phyloP scores from a whole-genome alignment of 2,329 filamentous ascomycete species.

The Sclerotinia trifoliorum region DNA sequence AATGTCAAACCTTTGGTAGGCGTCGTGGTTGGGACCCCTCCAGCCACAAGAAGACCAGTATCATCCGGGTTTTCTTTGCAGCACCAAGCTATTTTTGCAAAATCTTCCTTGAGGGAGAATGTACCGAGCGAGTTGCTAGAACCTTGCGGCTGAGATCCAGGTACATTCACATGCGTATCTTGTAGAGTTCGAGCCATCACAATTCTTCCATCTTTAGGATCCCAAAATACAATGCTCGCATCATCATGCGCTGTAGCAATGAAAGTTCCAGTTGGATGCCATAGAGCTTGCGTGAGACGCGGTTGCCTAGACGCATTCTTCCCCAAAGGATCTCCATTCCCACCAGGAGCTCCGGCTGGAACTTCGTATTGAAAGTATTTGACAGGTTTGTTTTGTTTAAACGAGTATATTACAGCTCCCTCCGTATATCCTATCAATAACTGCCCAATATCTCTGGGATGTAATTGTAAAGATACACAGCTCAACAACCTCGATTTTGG shows the following conservation, averaged over 20 bases:
- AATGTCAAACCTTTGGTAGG: constrained; percentile 79
- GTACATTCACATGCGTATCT: constrained; percentile 70
- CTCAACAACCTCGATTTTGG: constrained; percentile 62
- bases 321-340: constrained; percentile 60
- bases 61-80: constrained; percentile 93
- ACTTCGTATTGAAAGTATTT: constrained; percentile 83
- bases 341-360: constrained; percentile 76
- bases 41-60: constrained; percentile 82
- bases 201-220: constrained; percentile 81
- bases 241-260: constrained; percentile 50
- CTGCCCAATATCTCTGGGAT: constrained; percentile 89
- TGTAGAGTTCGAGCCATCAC: constrained; percentile 80
- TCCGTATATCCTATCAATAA: constrained; percentile 87
- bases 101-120: constrained; percentile 67
- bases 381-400: constrained; percentile 81
- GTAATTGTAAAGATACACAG: constrained; percentile 77
- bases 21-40: constrained; percentile 68
- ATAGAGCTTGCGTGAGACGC: constrained; percentile 76
- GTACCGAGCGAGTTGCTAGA: constrained; percentile 48
- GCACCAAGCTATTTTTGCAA: constrained; percentile 84
- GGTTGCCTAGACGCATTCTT: constrained; percentile 66
- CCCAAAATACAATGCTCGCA: constrained; percentile 90
- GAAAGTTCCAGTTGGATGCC: constrained; percentile 76
- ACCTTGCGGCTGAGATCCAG: constrained; percentile 43
- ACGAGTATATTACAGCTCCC: constrained; percentile 86